Evolutionary conservation across 2,329 filamentous ascomycete species (phyloP), one percentile per base, ranked within the genome.

Genomic region (Didymella pomorum): DNA sequence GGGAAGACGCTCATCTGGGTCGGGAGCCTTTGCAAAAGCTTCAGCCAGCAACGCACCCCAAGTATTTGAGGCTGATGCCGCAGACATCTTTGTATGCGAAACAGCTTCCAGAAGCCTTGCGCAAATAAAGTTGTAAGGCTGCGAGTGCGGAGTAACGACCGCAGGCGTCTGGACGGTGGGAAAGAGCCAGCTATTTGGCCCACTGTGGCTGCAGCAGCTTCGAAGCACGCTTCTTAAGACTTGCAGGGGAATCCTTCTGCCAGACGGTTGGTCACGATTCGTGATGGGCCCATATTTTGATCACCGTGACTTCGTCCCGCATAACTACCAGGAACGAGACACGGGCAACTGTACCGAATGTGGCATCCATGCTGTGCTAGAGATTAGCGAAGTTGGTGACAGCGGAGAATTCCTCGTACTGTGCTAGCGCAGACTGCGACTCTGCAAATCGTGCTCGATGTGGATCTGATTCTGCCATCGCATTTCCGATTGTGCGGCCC

Each of bases 1-100:
- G 6, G 73, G 73, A 7, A 63, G 52, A 39, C 68, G 66, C 47
- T 76, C 73, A 52, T 72, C 51, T 10, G 54, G 61, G 60, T 71
- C 62, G 8, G 73, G 73, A 10, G 70, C 60, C 47, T 71, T 58
- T 41, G 41, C 4, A 12, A 75, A 25, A 58, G 68, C 62, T 41
- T 63, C 46, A 18, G 55, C 9, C 28, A 72, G 37, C 31, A 75
- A 43, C 2, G 55, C 35, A 21, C 70, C 64, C 52, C 59, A 68
- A 25, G 47, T 60, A 33, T 28, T 33, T 28, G n/a, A 18, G 3
- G 43, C n/a, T 26, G 47, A n/a, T 25, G 11, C 16, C 31, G 46
- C 33, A 1, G 62, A 45, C 64, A 69, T 66, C 21, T 44, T n/a
- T 16, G 31, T 16, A 16, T 33, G 31, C 31, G 14, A 33, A 16